Evolutionary conservation across 352 stramenopile species (phyloP).

Genomic region (Pythium sukuiense): DNA sequence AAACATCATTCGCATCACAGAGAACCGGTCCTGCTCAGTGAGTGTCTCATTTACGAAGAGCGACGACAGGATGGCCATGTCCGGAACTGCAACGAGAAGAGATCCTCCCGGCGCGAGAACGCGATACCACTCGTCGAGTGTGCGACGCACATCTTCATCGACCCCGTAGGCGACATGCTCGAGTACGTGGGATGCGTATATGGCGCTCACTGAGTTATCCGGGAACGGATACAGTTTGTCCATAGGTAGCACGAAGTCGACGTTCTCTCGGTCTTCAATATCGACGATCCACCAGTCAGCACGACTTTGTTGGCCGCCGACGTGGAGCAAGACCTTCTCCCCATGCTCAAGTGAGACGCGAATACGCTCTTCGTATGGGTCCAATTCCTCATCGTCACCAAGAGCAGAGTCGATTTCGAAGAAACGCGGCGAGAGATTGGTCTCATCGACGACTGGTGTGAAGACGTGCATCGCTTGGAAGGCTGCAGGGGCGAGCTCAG

Average conservation of each 20-base stretch:
- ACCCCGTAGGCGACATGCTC: constrained; percentile 75
- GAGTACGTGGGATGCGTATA: constrained; percentile 79
- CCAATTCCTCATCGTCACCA: constrained; percentile 31
- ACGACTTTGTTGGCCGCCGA: constrained; percentile 47
- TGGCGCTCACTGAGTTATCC: constrained; percentile 46
- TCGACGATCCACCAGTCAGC: constrained; percentile 76
- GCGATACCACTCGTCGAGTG: constrained; percentile 70
- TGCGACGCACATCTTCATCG: constrained; percentile 41
- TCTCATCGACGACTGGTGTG: constrained; percentile 17
- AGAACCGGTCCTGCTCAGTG: constrained; percentile 49
- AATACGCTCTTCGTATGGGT: constrained; percentile 44
- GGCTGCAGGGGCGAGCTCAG: neutral
- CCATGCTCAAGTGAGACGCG: constrained; percentile 29
- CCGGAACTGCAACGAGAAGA: constrained; percentile 63
- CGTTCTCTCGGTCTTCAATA: constrained; percentile 37
- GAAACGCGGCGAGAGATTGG: constrained; percentile 26
- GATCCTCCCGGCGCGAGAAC: constrained; percentile 58
- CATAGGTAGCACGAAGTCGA: constrained; percentile 73
- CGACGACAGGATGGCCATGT: constrained; percentile 54
- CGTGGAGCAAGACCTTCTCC: constrained; percentile 53
- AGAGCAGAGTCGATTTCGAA: constrained; percentile 44
- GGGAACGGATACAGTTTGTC: constrained; percentile 67
- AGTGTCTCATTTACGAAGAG: constrained; percentile 63
- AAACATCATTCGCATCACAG: constrained; percentile 77
- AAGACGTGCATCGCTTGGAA: constrained; percentile 48